These are phyloP conservation scores for Lactarius hengduanensis DNA, from an alignment of 768 basidiomycete genomes.

Conservation along the genomic window DNA sequence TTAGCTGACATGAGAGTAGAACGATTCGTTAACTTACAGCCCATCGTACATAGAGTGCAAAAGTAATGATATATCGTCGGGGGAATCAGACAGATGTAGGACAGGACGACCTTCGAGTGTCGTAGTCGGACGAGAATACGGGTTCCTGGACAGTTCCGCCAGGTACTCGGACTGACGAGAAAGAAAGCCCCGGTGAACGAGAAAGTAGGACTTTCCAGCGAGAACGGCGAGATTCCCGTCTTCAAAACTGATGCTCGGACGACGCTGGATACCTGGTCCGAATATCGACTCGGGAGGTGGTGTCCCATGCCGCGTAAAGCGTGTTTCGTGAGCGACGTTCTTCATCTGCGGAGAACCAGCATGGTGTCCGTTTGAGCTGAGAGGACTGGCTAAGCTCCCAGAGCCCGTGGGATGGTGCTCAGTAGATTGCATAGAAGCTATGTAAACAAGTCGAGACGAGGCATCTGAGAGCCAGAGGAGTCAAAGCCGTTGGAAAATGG, in stretches of 20 bases:
- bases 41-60: constrained; percentile 70
- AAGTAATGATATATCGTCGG: constrained; percentile 58
- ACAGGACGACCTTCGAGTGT: constrained; percentile 59
- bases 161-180: constrained; percentile 61
- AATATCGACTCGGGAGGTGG: constrained; percentile 27
- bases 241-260: constrained; percentile 57
- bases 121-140: constrained; percentile 26
- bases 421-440: constrained; percentile 10
- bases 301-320: neutral
- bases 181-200: constrained; percentile 67
- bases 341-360: constrained; percentile 4
- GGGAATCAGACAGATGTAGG: constrained; percentile 51
- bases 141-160: constrained; percentile 39
- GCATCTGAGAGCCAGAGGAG: neutral
- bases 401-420: constrained; percentile 13
- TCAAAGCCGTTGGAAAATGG: constrained; percentile 11
- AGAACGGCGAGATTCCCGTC: constrained; percentile 72
- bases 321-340: constrained; percentile 10
- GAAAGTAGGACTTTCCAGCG: constrained; percentile 56
- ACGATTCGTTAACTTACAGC: constrained; percentile 46
- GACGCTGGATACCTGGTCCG: constrained; percentile 33
- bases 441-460: neutral
- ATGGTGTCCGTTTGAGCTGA: constrained; percentile 29
- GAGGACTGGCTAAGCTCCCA: constrained; percentile 13
- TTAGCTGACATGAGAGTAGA: neutral